phyloP scores from a whole-genome alignment of 2,329 filamentous ascomycete genomes.

The Diaporthe helianthi region DNA sequence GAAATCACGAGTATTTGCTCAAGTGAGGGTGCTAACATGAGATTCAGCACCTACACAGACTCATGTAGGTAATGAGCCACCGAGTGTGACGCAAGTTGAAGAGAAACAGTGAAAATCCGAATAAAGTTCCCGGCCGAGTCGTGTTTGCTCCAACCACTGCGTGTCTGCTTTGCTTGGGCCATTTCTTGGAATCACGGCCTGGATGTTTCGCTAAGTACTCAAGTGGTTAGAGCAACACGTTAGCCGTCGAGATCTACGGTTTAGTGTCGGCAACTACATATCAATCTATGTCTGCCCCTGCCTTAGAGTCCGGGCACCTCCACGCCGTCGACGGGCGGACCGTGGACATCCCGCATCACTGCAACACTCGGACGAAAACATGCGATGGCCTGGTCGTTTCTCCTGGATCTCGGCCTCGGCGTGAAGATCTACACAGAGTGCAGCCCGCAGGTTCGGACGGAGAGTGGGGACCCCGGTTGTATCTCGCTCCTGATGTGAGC shows the following conservation, averaged over 20 bases:
- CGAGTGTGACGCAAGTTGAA: too few relatives aligned
- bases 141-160: not conserved
- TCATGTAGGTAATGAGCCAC: not conserved
- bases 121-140: not conserved
- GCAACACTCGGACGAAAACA: slow-evolving; percentile 8
- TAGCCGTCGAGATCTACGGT: not conserved
- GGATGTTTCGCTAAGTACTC: slow-evolving; percentile 16
- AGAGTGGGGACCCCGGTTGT: not conserved
- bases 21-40: not conserved
- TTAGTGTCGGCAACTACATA: not conserved
- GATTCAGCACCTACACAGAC: not conserved
- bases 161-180: not conserved
- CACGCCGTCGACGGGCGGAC: slow-evolving; percentile 21
- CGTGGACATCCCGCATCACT: not conserved
- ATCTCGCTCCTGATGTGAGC: too few relatives aligned
- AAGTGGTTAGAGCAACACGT: not conserved
- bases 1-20: not conserved
- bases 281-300: slow-evolving; percentile 7
- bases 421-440: too few relatives aligned
- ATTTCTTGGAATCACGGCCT: not conserved
- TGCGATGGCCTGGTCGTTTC: not conserved
- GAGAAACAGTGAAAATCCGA: not conserved
- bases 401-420: not conserved
- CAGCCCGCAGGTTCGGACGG: not conserved
- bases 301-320: slow-evolving; percentile 13